A percentile compares a stretch with the other conserved stretches of the same genome.
phyloP scores from a whole-genome alignment of 345 rosid genomes.

The Bruguiera parviflora region DNA sequence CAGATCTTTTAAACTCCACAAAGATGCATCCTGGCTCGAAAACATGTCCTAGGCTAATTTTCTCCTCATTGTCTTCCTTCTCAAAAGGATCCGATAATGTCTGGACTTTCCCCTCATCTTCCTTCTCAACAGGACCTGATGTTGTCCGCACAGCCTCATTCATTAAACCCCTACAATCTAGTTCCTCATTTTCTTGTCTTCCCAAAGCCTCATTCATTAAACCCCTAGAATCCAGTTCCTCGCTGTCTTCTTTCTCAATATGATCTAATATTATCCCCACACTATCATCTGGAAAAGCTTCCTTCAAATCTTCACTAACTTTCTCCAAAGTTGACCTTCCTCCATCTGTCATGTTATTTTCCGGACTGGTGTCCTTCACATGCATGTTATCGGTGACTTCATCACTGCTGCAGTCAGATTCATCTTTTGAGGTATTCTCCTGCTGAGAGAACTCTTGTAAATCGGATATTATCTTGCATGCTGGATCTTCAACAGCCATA shows the following conservation, averaged over 20 bases:
- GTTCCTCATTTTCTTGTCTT: conserved; percentile 19
- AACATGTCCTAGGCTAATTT: conserved; percentile 23
- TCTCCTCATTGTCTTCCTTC: conserved; percentile 31
- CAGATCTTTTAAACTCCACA: conserved; percentile 74
- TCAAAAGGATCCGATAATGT: conserved; percentile 14
- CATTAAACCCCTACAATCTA: conserved; percentile 10
- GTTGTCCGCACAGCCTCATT: background rate
- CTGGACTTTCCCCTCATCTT: too few species aligned
- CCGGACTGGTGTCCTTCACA: conserved; percentile 7
- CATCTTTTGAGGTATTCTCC: conserved; percentile 23
- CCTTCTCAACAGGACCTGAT: background rate
- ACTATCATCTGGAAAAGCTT: conserved; percentile 14
- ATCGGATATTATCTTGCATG: conserved; percentile 8
- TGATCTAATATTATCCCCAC: conserved; percentile 18
- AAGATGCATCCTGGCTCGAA: conserved; percentile 67
- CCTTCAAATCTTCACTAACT: conserved; percentile 17
- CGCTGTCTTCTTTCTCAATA: conserved; percentile 14
- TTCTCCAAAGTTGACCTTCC: conserved; percentile 23
- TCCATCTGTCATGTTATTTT: conserved; percentile 20
- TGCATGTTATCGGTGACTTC: conserved; percentile 12
- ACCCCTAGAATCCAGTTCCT: conserved; percentile 17
- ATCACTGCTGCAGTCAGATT: conserved; percentile 19
- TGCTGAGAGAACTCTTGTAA: conserved; percentile 18
- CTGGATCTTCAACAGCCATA: conserved; percentile 20
- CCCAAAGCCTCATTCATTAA: background rate